Evolutionary conservation across 768 basidiomycete genomes (phyloP).

Genomic region (Zangia roseola): DNA sequence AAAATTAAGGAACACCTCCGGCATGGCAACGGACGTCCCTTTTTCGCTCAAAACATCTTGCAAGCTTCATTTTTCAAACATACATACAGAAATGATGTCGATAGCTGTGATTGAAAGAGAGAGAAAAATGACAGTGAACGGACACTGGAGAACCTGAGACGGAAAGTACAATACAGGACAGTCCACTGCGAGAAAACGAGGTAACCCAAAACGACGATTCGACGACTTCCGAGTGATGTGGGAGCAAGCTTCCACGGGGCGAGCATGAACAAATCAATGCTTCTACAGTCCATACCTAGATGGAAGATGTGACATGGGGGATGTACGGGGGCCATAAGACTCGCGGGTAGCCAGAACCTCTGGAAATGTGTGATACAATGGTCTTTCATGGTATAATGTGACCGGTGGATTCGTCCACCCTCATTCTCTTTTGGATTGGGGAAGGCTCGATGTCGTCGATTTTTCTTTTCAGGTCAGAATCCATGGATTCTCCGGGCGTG

Average conservation of each 20-base stretch:
- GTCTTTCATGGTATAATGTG: conserved; percentile 55
- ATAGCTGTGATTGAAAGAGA: conserved; percentile 24
- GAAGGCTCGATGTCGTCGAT: conserved; percentile 51
- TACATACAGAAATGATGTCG: conserved; percentile 33
- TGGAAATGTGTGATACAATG: conserved; percentile 19
- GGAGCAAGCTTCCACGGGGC: conserved; percentile 29
- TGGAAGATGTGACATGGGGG: conserved; percentile 20
- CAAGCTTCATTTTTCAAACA: conserved; percentile 25
- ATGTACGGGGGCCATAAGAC: conserved; percentile 21
- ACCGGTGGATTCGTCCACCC: conserved; percentile 53
- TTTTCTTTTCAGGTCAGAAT: conserved; percentile 59
- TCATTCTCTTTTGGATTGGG: conserved; percentile 70
- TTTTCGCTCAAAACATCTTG: conserved; percentile 1
- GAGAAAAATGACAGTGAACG: conserved; percentile 11
- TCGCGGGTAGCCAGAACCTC: conserved; percentile 26
- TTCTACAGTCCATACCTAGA: conserved; percentile 30
- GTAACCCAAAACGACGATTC: conserved; percentile 34
- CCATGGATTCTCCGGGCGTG: conserved; percentile 43
- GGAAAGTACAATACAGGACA: conserved; percentile 35
- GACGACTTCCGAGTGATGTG: conserved; percentile 30
- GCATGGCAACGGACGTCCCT: conserved; percentile 28
- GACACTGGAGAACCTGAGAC: conserved; percentile 15
- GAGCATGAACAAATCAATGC: conserved; percentile 26
- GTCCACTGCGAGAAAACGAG: conserved; percentile 32
- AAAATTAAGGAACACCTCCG: conserved; percentile 23